Conservation (phyloP, 192 early-diverging fungal species). For the Chytriomyces confervae region DNA sequence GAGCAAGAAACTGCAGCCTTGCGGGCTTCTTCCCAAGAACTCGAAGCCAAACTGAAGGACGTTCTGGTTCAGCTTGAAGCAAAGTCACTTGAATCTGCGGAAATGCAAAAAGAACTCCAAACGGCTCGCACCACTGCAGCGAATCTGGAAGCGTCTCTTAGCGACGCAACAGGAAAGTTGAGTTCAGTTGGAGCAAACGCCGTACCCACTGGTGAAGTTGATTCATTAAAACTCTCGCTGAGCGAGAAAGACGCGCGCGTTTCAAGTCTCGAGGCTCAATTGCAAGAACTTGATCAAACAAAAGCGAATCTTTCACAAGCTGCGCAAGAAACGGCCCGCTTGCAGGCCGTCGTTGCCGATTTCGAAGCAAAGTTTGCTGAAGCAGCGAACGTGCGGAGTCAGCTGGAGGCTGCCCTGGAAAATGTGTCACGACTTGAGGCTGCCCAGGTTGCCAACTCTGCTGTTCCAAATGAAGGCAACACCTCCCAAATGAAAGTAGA, state of each 20-base stretch:
- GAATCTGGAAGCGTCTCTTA: neutral
- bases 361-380: slow-evolving; percentile 4
- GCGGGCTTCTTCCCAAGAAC: neutral
- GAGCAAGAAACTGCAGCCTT: slow-evolving; percentile 6
- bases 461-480: neutral
- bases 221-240: neutral
- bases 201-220: neutral
- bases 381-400: neutral
- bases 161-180: neutral
- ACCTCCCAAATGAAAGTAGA: neutral
- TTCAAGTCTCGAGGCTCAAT: neutral
- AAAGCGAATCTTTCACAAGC: neutral
- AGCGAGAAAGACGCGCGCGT: neutral
- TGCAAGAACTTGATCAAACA: neutral
- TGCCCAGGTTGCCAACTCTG: neutral
- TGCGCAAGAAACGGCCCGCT: neutral
- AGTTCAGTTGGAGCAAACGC: no score
- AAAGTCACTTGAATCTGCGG: neutral
- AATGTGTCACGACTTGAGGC: neutral
- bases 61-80: neutral
- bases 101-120: neutral
- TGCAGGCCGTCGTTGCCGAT: neutral
- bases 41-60: slow-evolving; percentile 7
- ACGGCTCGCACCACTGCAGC: neutral
- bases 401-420: neutral